A percentile compares a stretch with the other conserved stretches of the same genome.
Conservation (phyloP, 2,329 filamentous ascomycete species). For the Pochonia chlamydosporia region DNA sequence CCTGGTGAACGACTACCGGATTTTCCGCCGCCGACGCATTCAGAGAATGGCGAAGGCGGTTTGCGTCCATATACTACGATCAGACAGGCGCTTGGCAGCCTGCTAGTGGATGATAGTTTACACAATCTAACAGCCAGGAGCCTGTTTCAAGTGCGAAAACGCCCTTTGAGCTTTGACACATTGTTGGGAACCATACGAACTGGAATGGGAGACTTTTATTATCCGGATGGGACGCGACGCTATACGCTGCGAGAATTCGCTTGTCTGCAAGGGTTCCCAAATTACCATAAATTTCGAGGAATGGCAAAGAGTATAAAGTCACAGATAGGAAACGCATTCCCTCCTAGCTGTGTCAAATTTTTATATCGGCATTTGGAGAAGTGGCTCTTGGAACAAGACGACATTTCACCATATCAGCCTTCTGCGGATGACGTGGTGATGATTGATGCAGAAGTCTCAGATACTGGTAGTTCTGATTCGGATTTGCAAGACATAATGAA, state of each 20-base stretch:
- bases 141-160: conserved; percentile 21
- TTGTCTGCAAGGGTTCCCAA: conserved; percentile 63
- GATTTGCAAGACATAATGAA: background rate
- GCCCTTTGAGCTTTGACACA: conserved; percentile 38
- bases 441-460: conserved; percentile 9
- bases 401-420: conserved; percentile 18
- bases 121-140: conserved; percentile 30
- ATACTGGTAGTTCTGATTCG: conserved; percentile 13
- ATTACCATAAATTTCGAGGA: conserved; percentile 49
- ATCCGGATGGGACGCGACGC: conserved; percentile 56
- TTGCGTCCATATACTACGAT: conserved; percentile 39
- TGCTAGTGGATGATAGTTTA: conserved; percentile 28
- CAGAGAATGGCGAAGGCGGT: conserved; percentile 26
- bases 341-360: conserved; percentile 49
- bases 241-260: conserved; percentile 66
- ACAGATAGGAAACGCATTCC: conserved; percentile 78
- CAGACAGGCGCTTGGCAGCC: conserved; percentile 30
- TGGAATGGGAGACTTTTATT: conserved; percentile 55
- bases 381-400: conserved; percentile 40
- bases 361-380: conserved; percentile 42
- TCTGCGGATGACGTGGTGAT: conserved; percentile 15
- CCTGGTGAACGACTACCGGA: conserved; percentile 65
- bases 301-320: conserved; percentile 38
- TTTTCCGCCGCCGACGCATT: conserved; percentile 60
- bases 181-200: conserved; percentile 59